Conservation (phyloP, 2,329 filamentous ascomycete genomes). For the Rutstroemia sp. region DNA sequence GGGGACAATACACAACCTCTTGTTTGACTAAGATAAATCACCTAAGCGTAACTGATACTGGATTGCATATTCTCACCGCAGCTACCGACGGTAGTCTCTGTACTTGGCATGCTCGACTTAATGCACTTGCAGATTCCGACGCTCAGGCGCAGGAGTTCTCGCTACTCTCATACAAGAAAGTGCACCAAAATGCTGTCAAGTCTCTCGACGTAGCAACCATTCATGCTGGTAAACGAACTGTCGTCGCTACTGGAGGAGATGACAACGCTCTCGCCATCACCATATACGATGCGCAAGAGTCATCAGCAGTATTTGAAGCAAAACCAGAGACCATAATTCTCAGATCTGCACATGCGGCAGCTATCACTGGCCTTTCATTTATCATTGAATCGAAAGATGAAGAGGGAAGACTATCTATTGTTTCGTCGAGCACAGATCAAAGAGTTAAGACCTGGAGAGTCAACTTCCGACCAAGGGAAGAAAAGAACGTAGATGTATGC, state of each 20-base stretch:
- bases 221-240: slow-evolving; percentile 29
- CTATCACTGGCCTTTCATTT: slow-evolving; percentile 48
- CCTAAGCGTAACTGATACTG: slow-evolving; percentile 33
- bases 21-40: slow-evolving; percentile 62
- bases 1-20: slow-evolving; percentile 58
- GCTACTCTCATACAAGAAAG: slow-evolving; percentile 29
- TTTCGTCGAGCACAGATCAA: slow-evolving; percentile 54
- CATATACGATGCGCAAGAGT: slow-evolving; percentile 26
- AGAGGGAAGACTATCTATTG: slow-evolving; percentile 21
- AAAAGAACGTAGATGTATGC: slow-evolving; percentile 10
- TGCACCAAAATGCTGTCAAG: slow-evolving; percentile 83
- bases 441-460: slow-evolving; percentile 46
- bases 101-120: slow-evolving; percentile 40
- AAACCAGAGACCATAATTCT: slow-evolving; percentile 30
- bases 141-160: background rate
- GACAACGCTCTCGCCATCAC: slow-evolving; percentile 71
- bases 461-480: slow-evolving; percentile 5
- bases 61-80: slow-evolving; percentile 49
- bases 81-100: slow-evolving; percentile 76
- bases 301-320: background rate
- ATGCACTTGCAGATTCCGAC: background rate
- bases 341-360: slow-evolving; percentile 60
- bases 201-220: slow-evolving; percentile 40
- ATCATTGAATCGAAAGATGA: background rate
- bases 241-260: slow-evolving; percentile 75